Conservation (phyloP, 2,329 filamentous ascomycete genomes). For the Penicillium sp. region DNA sequence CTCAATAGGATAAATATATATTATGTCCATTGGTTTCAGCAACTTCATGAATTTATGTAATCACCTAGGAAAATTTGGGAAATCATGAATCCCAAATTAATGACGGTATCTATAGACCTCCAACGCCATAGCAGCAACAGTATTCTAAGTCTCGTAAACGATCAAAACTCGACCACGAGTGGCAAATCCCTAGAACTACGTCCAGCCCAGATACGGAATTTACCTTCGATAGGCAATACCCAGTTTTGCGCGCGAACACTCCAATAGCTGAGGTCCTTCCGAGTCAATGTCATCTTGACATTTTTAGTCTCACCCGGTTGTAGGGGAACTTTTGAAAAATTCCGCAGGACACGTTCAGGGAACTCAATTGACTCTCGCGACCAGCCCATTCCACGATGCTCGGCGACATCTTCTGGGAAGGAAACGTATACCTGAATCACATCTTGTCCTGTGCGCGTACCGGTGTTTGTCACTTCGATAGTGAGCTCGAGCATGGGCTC, state of each 20-base stretch:
- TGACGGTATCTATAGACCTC: background rate
- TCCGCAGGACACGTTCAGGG: slow-evolving; percentile 61
- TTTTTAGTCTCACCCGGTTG: slow-evolving; percentile 53
- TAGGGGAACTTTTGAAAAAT: slow-evolving; percentile 69
- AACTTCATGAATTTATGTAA: background rate
- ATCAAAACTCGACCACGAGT: slow-evolving; percentile 31
- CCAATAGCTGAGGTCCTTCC: slow-evolving; percentile 74
- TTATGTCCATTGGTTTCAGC: background rate
- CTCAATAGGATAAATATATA: background rate
- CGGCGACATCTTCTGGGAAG: slow-evolving; percentile 52
- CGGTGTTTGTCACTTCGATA: slow-evolving; percentile 52
- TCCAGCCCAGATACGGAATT: slow-evolving; percentile 38
- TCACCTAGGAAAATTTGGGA: background rate
- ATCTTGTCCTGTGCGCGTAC: slow-evolving; percentile 49
- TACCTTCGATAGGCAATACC: slow-evolving; percentile 54
- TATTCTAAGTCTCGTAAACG: background rate
- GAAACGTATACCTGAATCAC: slow-evolving; percentile 65
- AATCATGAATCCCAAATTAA: background rate
- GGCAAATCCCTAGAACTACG: slow-evolving; percentile 39
- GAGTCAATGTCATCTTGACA: slow-evolving; percentile 60
- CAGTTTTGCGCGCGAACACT: slow-evolving; percentile 67
- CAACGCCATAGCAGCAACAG: background rate
- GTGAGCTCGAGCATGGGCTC: slow-evolving; percentile 50
- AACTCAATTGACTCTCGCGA: slow-evolving; percentile 56
- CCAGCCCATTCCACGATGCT: slow-evolving; percentile 31